These are phyloP conservation scores for Taxillus chinensis DNA, from an alignment of 164 flowering plant species.

Conservation along the genomic window DNA sequence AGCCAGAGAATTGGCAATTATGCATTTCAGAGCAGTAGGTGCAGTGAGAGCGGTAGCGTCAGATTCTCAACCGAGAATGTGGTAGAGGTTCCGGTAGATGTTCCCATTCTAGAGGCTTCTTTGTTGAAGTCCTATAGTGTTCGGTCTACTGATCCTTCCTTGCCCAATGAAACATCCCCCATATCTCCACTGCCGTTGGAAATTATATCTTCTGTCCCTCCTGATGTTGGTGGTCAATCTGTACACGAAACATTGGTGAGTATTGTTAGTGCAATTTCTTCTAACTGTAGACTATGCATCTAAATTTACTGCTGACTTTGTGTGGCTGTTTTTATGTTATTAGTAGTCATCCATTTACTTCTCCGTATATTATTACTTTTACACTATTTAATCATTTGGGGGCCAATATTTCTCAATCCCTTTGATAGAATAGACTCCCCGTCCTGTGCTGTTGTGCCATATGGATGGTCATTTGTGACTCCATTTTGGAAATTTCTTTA, in stretches of 20 bases:
- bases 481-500: too few relatives aligned
- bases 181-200: slow-evolving; percentile 14
- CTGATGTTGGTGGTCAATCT: slow-evolving; percentile 10
- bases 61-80: slow-evolving; percentile 23
- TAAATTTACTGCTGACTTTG: too few relatives aligned
- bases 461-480: too few relatives aligned
- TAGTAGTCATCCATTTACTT: too few relatives aligned
- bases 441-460: too few relatives aligned
- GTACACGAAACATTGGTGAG: slow-evolving; percentile 22
- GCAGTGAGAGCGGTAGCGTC: slow-evolving; percentile 24
- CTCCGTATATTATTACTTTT: too few relatives aligned
- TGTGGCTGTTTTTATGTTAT: too few relatives aligned
- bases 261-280: background rate
- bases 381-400: too few relatives aligned
- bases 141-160: slow-evolving; percentile 8
- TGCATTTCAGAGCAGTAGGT: slow-evolving; percentile 15
- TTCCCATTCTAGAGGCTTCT: slow-evolving; percentile 23
- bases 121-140: slow-evolving; percentile 12
- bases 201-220: slow-evolving; percentile 21
- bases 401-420: too few relatives aligned
- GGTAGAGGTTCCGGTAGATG: slow-evolving; percentile 16
- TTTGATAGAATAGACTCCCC: too few relatives aligned
- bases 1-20: too few relatives aligned
- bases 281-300: too few relatives aligned
- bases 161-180: slow-evolving; percentile 1